Percentiles rank a stretch among this genome's conserved stretches.
These are phyloP conservation scores for Phytophthora syringae DNA, from an alignment of 352 stramenopile species.

Conservation along the genomic window DNA sequence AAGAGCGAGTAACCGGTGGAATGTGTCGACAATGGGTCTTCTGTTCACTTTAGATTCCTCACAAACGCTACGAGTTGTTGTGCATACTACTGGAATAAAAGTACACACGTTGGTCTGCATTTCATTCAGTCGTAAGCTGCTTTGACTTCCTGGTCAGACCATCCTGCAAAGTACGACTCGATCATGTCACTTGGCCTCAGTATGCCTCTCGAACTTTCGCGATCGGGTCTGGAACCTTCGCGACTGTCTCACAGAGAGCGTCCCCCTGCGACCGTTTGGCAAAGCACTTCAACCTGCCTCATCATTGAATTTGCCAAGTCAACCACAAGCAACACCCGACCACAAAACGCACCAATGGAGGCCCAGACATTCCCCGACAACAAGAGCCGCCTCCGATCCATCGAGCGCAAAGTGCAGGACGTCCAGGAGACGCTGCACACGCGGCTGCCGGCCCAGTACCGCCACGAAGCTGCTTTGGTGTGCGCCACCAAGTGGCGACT, in stretches of 20 bases:
- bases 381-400: slow-evolving; percentile 49
- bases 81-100: too few relatives aligned
- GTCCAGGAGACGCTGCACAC: slow-evolving; percentile 50
- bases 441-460: slow-evolving; percentile 44
- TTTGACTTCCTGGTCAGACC: background rate
- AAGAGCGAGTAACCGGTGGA: slow-evolving; percentile 18
- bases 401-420: slow-evolving; percentile 48
- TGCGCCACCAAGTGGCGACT: slow-evolving; percentile 57
- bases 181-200: slow-evolving; percentile 4
- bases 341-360: slow-evolving; percentile 30
- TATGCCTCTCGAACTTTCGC: slow-evolving; percentile 34
- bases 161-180: background rate
- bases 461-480: slow-evolving; percentile 40
- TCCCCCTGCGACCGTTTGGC: background rate
- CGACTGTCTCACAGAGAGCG: slow-evolving; percentile 8
- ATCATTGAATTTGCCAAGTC: slow-evolving; percentile 39
- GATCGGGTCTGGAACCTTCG: slow-evolving; percentile 22
- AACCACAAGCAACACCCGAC: slow-evolving; percentile 5
- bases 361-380: slow-evolving; percentile 24
- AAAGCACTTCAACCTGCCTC: slow-evolving; percentile 32
- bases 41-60: too few relatives aligned
- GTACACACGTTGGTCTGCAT: too few relatives aligned
- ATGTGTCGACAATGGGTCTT: too few relatives aligned
- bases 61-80: too few relatives aligned
- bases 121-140: too few relatives aligned